Evolutionary conservation across 257 asterid genomes (phyloP).

Genomic region (Cruciata laevipes): DNA sequence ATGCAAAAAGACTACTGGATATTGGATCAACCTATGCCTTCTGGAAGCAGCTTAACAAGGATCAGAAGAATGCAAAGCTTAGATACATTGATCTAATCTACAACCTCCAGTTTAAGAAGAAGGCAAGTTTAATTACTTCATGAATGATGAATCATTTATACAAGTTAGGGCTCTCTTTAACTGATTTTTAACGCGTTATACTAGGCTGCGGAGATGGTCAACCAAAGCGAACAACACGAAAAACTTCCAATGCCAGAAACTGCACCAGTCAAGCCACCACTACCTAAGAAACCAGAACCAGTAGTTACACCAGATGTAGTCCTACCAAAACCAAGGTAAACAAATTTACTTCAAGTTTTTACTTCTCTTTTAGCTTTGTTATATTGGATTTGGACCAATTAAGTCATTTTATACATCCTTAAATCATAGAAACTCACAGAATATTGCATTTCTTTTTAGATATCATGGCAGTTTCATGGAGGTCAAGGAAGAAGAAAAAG

Average conservation of each 20-base stretch:
- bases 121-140: slow-evolving; percentile 31
- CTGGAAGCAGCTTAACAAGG: slow-evolving; percentile 61
- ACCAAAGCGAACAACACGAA: slow-evolving; percentile 32
- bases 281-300: slow-evolving; percentile 5
- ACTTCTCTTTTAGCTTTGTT: not conserved
- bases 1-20: slow-evolving; percentile 68
- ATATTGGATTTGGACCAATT: not conserved
- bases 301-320: slow-evolving; percentile 12
- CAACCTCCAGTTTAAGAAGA: slow-evolving; percentile 63
- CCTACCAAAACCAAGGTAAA: slow-evolving; percentile 25
- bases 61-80: slow-evolving; percentile 53
- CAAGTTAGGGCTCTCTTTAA: not conserved
- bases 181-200: not conserved
- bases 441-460: not conserved
- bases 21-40: slow-evolving; percentile 68
- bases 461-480: slow-evolving; percentile 18
- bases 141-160: not conserved
- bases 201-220: slow-evolving; percentile 45
- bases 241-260: slow-evolving; percentile 18
- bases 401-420: not conserved
- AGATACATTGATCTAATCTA: slow-evolving; percentile 62
- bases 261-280: slow-evolving; percentile 15
- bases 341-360: not conserved
- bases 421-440: not conserved
- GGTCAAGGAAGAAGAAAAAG: slow-evolving; percentile 16